A percentile compares a stretch with the other conserved stretches of the same genome.
phyloP scores from a whole-genome alignment of 208 protist genomes.

The Trichomonas gallinae region DNA sequence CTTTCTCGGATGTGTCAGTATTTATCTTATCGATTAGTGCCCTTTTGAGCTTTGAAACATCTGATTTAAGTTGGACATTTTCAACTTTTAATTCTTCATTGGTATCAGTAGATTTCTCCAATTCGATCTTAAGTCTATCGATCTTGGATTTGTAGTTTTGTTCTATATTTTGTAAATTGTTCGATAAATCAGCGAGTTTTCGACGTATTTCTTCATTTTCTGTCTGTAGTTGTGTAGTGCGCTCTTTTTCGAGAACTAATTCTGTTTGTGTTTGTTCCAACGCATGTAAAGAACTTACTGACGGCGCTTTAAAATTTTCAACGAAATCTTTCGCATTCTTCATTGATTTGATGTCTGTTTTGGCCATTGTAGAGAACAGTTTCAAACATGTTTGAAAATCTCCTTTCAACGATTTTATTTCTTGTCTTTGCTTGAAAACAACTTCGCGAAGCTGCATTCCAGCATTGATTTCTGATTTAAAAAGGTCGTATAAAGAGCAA shows the following conservation, averaged over 20 bases:
- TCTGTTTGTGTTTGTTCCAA: neutral
- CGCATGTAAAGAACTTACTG: neutral
- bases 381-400: neutral
- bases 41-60: neutral
- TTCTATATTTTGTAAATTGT: neutral
- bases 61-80: neutral
- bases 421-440: neutral
- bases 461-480: neutral
- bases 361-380: neutral
- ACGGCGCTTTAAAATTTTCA: neutral
- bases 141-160: neutral
- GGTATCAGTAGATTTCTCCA: neutral
- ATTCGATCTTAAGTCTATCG: neutral
- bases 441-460: neutral
- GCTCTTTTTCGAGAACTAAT: neutral
- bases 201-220: neutral
- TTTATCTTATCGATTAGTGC: neutral
- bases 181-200: neutral
- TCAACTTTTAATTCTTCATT: neutral
- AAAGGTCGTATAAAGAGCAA: neutral
- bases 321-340: neutral
- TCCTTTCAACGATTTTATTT: neutral
- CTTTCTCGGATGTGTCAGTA: neutral
- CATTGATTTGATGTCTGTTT: neutral
- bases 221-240: neutral